Base-by-base conservation (phyloP, 2,329 filamentous ascomycete species). In the Stachybotrys chartarum region DNA sequence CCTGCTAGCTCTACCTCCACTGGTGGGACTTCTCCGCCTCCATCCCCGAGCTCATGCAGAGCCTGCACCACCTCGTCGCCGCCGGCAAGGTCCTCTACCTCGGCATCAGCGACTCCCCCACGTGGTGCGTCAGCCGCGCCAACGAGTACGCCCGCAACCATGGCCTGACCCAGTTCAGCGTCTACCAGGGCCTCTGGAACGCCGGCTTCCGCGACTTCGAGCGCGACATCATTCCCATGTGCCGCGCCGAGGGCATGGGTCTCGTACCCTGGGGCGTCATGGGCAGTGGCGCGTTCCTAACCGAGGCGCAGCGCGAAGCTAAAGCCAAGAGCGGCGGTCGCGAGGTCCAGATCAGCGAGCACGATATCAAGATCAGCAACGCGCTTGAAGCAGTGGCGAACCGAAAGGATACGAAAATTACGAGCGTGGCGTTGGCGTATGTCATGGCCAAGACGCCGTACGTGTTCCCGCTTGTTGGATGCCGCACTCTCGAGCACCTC, bases 401-500 rank as follows among this genome's bases (percentile, higher is more conserved):
- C 10, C 16, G 17, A 1, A 51, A 44, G 18, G 18, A 18, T 18
- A 54, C 56, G 2, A 51, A 55, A 11, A 55, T 57, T n/a, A 58
- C 59, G 14, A 61, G 57, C 52, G 54, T 63, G 2, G 82, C 83
- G 2, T 66, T 87, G 12, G 83, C 84, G 1, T 86, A 86, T 59
- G 77, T 86, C 2, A 74, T 84, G 71, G 72, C 78, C 46, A 85
- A 86, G 66, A 72, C 80, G 0, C 77, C 81, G 0, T 78, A 84
- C 60, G 78, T 85, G 7, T 84, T 84, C 63, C 84, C 84, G 0
- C 79, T 86, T 44, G 72, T 85, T 8, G 84, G 83, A 5, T 80
- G 80, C 0, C 73, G 83, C 4, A 86, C 82, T 61, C 67, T 85
- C 18, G 78, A 83, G 54, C 83, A 87, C 63, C 66, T 87, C n/a